These are phyloP conservation scores for Pyrenula aspistea DNA, from an alignment of 495 filamentous ascomycete genomes.

Conservation along the genomic window DNA sequence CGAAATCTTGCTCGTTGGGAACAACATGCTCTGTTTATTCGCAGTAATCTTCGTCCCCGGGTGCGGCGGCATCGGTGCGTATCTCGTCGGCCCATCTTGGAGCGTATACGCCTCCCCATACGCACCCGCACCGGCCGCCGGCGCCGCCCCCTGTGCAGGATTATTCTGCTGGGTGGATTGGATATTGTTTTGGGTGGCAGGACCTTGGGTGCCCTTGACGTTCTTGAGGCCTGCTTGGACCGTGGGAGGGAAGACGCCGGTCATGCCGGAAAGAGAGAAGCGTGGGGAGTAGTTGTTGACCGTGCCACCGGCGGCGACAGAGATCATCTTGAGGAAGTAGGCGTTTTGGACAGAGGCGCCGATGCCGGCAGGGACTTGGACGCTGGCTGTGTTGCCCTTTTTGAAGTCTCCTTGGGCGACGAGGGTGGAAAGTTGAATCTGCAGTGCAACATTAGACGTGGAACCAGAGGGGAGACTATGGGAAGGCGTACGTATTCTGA, in stretches of 20 bases:
- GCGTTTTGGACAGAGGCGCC: constrained; percentile 43
- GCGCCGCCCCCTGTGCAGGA: neutral
- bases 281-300: constrained; percentile 49
- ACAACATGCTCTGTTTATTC: constrained; percentile 35
- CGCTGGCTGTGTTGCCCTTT: constrained; percentile 37
- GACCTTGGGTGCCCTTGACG: constrained; percentile 32
- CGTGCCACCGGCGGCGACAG: constrained; percentile 32
- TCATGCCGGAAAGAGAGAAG: constrained; percentile 58
- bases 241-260: constrained; percentile 41
- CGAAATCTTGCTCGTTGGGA: constrained; percentile 47
- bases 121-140: constrained; percentile 7
- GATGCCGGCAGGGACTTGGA: constrained; percentile 30
- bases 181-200: constrained; percentile 23
- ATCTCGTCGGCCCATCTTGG: constrained; percentile 42
- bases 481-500: constrained; percentile 26
- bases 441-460: constrained; percentile 4
- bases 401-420: constrained; percentile 28
- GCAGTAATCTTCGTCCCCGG: constrained; percentile 55
- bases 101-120: constrained; percentile 2
- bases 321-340: constrained; percentile 58
- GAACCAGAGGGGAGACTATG: neutral
- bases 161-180: neutral
- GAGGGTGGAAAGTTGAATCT: constrained; percentile 33
- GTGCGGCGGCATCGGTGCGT: constrained; percentile 61
- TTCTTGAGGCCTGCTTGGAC: constrained; percentile 26